Evolutionary conservation across 768 basidiomycete genomes (phyloP).

Genomic region (Lentinula guzmanii): DNA sequence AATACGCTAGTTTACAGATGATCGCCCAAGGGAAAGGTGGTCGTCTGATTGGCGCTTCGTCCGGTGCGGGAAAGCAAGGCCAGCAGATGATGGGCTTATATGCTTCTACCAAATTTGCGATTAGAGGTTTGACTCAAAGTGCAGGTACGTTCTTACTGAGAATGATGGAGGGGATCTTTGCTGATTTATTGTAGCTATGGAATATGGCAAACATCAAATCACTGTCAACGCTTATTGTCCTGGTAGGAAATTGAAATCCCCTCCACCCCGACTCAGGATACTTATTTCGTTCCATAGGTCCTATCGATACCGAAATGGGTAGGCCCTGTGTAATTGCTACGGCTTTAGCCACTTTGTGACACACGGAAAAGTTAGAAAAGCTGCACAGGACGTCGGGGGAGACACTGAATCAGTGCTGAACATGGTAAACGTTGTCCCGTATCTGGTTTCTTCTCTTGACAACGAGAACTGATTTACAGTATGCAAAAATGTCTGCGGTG

Average conservation of each 20-base stretch:
- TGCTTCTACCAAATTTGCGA: constrained; percentile 28
- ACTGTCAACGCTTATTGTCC: constrained; percentile 13
- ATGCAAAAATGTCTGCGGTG: constrained; percentile 12
- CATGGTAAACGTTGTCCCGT: background rate
- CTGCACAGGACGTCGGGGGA: background rate
- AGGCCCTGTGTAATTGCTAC: background rate
- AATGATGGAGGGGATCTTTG: background rate
- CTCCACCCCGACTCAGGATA: background rate
- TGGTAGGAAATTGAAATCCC: background rate
- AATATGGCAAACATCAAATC: constrained; percentile 11
- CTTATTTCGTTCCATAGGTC: background rate
- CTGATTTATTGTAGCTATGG: background rate
- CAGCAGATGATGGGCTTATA: constrained; percentile 14
- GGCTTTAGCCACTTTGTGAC: no score
- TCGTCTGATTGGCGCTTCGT: constrained; percentile 21
- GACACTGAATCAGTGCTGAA: background rate
- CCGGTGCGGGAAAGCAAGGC: constrained; percentile 23
- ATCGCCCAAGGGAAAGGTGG: constrained; percentile 22
- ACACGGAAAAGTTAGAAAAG: background rate
- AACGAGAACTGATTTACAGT: constrained; percentile 1
- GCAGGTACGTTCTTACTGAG: constrained; percentile 5
- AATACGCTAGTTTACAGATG: constrained; percentile 20
- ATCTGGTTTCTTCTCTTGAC: background rate
- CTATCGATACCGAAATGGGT: constrained; percentile 11
- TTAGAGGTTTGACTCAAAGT: constrained; percentile 30